Evolutionary conservation across 306 rosid species (phyloP).

Genomic region (Alnus rubra): DNA sequence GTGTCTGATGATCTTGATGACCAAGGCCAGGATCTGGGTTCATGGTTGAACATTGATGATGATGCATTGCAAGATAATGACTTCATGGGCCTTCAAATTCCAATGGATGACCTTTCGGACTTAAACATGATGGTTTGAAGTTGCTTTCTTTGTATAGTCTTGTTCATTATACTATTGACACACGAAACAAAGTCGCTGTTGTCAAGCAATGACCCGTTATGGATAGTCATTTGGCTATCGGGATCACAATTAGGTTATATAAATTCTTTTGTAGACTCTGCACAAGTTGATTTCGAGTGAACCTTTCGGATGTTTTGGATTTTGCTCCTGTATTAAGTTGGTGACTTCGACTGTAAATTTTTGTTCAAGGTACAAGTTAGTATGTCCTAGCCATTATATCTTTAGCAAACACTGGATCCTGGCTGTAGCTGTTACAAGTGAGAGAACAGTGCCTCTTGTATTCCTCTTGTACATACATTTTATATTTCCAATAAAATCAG

Average conservation of each 20-base stretch:
- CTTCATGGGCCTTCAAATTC: constrained; percentile 99
- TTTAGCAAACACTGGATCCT: constrained; percentile 73
- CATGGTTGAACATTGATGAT: constrained; percentile 96
- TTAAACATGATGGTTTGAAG: constrained; percentile 96
- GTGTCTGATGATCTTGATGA: constrained; percentile 76
- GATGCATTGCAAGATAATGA: constrained; percentile 90
- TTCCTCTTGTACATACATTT: constrained; percentile 79
- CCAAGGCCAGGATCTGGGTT: constrained; percentile 91
- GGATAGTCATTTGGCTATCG: constrained; percentile 64
- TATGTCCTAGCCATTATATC: constrained; percentile 74
- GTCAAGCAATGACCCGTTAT: constrained; percentile 75
- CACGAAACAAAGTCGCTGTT: constrained; percentile 68
- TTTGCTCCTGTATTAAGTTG: constrained; percentile 68
- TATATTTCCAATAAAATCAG: constrained; percentile 76
- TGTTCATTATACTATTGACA: constrained; percentile 93
- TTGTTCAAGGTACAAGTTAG: constrained; percentile 84
- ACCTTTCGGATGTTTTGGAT: constrained; percentile 74
- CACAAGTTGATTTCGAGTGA: constrained; percentile 85
- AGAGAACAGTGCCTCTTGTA: constrained; percentile 62
- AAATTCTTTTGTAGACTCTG: constrained; percentile 90
- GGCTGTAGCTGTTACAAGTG: constrained; percentile 78
- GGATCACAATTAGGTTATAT: constrained; percentile 80
- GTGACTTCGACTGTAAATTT: constrained; percentile 87
- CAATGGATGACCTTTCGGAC: constrained; percentile 99
- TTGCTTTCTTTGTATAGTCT: constrained; percentile 92